Conservation (phyloP, 1,284 basidiomycete species). For the Cryptococcus sp. region DNA sequence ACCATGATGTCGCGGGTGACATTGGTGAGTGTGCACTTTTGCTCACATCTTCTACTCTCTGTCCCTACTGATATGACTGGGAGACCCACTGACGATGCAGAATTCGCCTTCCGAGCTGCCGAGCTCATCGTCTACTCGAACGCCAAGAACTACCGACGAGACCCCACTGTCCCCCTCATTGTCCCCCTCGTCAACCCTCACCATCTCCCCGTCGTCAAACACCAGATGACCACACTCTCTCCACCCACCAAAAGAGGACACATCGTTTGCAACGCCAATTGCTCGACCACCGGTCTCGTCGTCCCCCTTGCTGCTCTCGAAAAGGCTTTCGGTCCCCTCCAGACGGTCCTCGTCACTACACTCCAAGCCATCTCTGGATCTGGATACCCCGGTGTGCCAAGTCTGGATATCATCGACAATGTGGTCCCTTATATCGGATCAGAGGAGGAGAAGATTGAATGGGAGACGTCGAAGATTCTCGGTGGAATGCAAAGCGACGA, state of each 20-base stretch:
- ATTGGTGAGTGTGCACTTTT: constrained; percentile 61
- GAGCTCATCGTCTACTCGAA: constrained; percentile 95
- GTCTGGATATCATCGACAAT: constrained; percentile 93
- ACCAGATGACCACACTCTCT: constrained; percentile 67
- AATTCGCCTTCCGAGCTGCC: constrained; percentile 77
- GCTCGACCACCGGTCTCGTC: constrained; percentile 90
- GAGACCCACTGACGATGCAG: constrained; percentile 52
- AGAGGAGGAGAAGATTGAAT: constrained; percentile 91
- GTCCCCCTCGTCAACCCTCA: constrained; percentile 92
- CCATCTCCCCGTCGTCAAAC: constrained; percentile 77
- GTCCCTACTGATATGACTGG: no score
- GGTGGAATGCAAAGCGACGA: constrained; percentile 62
- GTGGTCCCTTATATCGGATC: constrained; percentile 90
- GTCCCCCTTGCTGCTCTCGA: constrained; percentile 91
- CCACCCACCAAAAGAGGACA: constrained; percentile 79
- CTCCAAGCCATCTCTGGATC: constrained; percentile 97
- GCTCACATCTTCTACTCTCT: no score
- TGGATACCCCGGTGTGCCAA: constrained; percentile 90
- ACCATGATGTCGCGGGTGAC: constrained; percentile 88
- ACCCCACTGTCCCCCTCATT: constrained; percentile 91
- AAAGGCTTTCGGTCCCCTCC: constrained; percentile 85
- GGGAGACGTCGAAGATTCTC: constrained; percentile 96
- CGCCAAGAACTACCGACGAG: constrained; percentile 92
- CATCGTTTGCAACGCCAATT: constrained; percentile 98
- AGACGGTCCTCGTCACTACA: constrained; percentile 84